These are phyloP conservation scores for Helichrysum umbraculigerum DNA, from an alignment of 129 eudicot genomes.

Conservation along the genomic window DNA sequence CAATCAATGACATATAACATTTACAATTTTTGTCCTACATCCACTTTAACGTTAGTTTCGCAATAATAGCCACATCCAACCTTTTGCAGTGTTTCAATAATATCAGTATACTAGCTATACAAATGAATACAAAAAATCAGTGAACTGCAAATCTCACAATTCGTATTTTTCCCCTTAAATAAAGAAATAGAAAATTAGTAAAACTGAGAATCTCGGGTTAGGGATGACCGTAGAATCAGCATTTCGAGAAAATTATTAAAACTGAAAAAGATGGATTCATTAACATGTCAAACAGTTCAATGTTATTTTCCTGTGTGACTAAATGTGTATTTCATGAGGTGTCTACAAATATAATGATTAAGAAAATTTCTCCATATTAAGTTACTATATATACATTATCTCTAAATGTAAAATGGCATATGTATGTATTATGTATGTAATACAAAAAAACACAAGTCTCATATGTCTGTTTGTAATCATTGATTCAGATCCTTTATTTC, in stretches of 20 bases:
- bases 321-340: not conserved
- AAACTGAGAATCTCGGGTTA: too few species aligned
- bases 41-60: not conserved
- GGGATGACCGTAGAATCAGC: too few species aligned
- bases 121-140: not conserved
- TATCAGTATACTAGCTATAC: not conserved
- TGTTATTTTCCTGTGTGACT: not conserved
- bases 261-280: not conserved
- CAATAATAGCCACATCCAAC: not conserved
- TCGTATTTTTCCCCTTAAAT: too few species aligned
- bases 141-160: not conserved
- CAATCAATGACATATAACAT: slow-evolving; percentile 19
- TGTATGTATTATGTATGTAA: not conserved
- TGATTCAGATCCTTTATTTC: slow-evolving; percentile 30
- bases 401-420: slow-evolving; percentile 13
- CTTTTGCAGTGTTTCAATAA: not conserved
- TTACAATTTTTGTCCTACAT: slow-evolving; percentile 30
- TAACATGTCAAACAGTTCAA: not conserved
- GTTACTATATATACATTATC: not conserved
- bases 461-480: slow-evolving; percentile 33
- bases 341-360: not conserved
- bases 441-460: slow-evolving; percentile 38
- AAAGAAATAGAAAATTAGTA: too few species aligned
- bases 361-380: not conserved
- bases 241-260: too few species aligned